Evolutionary conservation across 768 basidiomycete species (phyloP).

Genomic region (Trametes villosa): DNA sequence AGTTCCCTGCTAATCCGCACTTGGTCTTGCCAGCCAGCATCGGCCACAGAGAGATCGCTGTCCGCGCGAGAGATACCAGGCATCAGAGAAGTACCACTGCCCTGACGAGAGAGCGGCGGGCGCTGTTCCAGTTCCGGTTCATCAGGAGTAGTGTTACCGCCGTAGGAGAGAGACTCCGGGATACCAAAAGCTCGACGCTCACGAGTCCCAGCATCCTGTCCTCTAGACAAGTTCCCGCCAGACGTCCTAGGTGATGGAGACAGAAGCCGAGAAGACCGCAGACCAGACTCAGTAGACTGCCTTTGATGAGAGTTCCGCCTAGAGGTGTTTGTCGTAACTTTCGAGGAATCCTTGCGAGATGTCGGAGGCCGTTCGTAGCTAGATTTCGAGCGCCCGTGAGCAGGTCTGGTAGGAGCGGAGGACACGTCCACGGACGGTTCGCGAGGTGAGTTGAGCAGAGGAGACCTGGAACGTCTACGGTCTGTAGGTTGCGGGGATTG

Average conservation of each 20-base stretch:
- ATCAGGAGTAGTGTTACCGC: conserved; percentile 17
- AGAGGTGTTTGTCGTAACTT: neutral
- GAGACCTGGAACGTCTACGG: neutral
- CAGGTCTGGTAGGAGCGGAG: neutral
- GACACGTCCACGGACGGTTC: neutral
- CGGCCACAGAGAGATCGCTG: conserved; percentile 51
- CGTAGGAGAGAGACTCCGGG: conserved; percentile 34
- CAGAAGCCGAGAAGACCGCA: conserved; percentile 3
- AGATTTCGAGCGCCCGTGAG: conserved; percentile 7
- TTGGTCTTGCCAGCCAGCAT: conserved; percentile 10
- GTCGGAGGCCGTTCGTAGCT: neutral
- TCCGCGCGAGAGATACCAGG: conserved; percentile 41
- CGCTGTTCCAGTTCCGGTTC: conserved; percentile 12
- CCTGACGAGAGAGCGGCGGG: conserved; percentile 2
- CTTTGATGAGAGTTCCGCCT: neutral
- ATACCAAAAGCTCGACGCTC: conserved; percentile 36
- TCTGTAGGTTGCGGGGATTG: neutral
- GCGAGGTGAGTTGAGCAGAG: neutral
- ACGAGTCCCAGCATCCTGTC: conserved; percentile 19
- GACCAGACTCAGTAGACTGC: neutral
- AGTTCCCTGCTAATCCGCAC: conserved; percentile 37
- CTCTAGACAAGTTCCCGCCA: neutral
- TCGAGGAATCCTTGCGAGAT: neutral
- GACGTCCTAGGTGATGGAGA: neutral
- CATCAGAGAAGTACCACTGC: neutral